phyloP scores from a whole-genome alignment of 2,329 filamentous ascomycete species.

The Escovopsis sp. region DNA sequence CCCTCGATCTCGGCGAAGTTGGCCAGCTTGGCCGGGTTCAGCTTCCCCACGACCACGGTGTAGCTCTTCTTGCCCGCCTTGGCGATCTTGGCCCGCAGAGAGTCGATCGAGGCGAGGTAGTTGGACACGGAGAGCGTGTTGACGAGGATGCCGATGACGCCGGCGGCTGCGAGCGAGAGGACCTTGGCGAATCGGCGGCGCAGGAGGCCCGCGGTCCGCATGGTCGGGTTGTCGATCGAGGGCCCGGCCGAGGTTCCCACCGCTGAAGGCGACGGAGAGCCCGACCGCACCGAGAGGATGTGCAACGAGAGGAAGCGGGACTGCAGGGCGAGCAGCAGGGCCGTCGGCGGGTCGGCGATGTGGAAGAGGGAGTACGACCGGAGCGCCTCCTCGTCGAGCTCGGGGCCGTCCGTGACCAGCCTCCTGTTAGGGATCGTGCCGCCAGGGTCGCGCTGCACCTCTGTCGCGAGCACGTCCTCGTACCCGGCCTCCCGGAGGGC shows the following conservation, averaged over 20 bases:
- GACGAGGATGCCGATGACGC: conserved; percentile 85
- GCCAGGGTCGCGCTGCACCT: conserved; percentile 61
- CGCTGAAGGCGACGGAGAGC: no score
- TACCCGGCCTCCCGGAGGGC: conserved; percentile 52
- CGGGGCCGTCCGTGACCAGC: conserved; percentile 18
- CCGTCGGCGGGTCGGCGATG: conserved; percentile 63
- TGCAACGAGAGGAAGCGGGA: conserved; percentile 66
- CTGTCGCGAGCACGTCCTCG: conserved; percentile 48
- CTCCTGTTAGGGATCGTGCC: conserved; percentile 74
- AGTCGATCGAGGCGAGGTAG: conserved; percentile 66
- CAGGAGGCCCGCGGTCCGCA: conserved; percentile 40
- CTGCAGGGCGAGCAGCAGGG: conserved; percentile 74
- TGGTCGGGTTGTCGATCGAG: conserved; percentile 29
- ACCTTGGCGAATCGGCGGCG: conserved; percentile 80
- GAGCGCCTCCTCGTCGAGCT: conserved; percentile 31
- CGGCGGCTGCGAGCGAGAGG: conserved; percentile 61
- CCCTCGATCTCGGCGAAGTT: conserved; percentile 93
- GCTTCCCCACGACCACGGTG: conserved; percentile 88
- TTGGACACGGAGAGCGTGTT: conserved; percentile 89
- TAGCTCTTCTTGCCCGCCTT: conserved; percentile 86
- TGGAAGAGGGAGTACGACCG: conserved; percentile 66
- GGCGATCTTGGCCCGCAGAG: conserved; percentile 57
- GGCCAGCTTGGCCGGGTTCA: conserved; percentile 89
- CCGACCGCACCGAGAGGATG: conserved; percentile 56
- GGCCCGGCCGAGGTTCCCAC: conserved; percentile 30